Evolutionary conservation across 805 yeast species (phyloP).

Genomic region (Priceomyces castillae): DNA sequence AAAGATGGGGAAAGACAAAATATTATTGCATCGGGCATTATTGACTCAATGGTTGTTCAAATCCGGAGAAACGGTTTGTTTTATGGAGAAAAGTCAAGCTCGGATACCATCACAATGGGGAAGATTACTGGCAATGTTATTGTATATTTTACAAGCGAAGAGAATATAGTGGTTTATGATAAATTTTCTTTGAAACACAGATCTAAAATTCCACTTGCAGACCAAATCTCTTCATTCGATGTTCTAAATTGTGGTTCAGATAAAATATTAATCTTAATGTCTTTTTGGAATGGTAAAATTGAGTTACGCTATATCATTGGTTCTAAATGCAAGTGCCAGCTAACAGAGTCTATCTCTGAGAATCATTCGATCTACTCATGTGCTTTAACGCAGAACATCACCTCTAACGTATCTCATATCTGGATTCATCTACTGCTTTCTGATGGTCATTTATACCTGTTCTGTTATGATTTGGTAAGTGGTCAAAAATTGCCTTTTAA

Average conservation of each 20-base stretch:
- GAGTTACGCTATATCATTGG: constrained; percentile 8
- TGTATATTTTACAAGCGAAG: not conserved
- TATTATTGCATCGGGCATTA: not conserved
- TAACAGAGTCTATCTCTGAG: not conserved
- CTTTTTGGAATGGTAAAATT: constrained; percentile 17
- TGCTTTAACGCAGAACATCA: constrained; percentile 6
- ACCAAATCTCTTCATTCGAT: not conserved
- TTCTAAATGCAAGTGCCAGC: not conserved
- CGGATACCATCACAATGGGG: not conserved
- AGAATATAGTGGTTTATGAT: not conserved
- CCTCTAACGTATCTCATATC: not conserved
- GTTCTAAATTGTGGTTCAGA: not conserved
- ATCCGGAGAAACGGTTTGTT: not conserved
- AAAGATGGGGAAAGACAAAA: not conserved
- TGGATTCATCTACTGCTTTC: constrained; percentile 16
- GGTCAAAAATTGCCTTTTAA: constrained; percentile 3
- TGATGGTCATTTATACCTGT: constrained; percentile 13
- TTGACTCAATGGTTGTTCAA: not conserved
- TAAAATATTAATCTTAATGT: constrained; percentile 9
- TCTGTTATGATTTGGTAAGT: constrained; percentile 8
- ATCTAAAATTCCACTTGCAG: not conserved
- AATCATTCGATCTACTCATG: constrained; percentile 12
- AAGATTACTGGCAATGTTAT: not conserved
- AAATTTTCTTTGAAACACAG: not conserved
- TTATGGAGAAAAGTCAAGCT: not conserved